Conservation (phyloP, 441 rosid species). For the Corymbia calophylla region DNA sequence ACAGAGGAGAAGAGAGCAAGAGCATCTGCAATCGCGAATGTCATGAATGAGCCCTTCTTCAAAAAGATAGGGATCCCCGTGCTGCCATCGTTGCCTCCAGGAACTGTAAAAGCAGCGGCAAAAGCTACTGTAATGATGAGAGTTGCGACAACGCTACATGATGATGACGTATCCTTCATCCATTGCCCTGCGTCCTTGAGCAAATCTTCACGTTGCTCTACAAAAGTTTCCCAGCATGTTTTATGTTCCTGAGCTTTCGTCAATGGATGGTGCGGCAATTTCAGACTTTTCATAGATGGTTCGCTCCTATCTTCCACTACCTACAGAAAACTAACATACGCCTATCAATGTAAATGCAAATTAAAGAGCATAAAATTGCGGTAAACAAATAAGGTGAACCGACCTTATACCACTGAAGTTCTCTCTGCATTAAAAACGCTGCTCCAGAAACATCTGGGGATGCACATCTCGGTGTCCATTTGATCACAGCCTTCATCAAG, state of each 20-base stretch:
- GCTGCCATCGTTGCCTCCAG: not conserved
- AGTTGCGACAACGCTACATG: not conserved
- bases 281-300: accelerated
- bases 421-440: not conserved
- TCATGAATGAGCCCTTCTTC: accelerated
- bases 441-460: not conserved
- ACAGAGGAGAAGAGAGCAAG: not conserved
- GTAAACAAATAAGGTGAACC: not conserved
- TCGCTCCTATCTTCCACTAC: not conserved
- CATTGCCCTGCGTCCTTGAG: not conserved
- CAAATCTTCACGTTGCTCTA: not conserved
- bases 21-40: not conserved
- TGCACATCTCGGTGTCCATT: accelerated
- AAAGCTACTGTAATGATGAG: not conserved
- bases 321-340: not conserved
- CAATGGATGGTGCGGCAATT: not conserved
- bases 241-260: too few species aligned
- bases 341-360: not conserved
- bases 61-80: not conserved
- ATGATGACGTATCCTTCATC: not conserved
- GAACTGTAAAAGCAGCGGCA: not conserved
- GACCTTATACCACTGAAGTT: not conserved
- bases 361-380: not conserved
- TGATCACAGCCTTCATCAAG: not conserved
- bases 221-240: not conserved